Conservation (phyloP, 345 rosid species). For the Eucalyptus erythrocorys region DNA sequence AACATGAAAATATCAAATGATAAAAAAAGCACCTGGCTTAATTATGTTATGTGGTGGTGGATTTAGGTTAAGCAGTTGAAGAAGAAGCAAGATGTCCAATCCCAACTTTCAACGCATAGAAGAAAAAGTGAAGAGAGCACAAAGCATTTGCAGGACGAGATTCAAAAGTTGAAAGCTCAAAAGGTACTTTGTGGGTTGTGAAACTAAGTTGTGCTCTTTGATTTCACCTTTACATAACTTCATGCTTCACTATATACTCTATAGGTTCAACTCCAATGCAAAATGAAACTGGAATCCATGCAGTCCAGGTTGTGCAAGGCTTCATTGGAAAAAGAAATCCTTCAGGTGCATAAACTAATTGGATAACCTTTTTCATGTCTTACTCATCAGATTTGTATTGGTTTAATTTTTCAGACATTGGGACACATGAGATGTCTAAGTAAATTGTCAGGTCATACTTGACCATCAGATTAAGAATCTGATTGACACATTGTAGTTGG, state of each 20-base stretch:
- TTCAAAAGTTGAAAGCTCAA: conserved; percentile 69
- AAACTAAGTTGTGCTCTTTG: background rate
- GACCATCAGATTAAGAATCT: background rate
- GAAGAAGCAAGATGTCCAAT: conserved; percentile 42
- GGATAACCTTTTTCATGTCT: background rate
- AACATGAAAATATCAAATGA: background rate
- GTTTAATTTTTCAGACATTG: background rate
- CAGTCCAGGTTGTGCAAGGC: conserved; percentile 62
- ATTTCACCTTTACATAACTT: conserved; percentile 57
- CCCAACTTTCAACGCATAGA: conserved; percentile 49
- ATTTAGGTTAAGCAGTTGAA: conserved; percentile 49
- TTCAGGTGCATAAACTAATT: conserved; percentile 44
- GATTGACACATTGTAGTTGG: background rate
- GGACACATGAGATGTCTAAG: background rate
- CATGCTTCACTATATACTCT: background rate
- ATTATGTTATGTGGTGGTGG: background rate
- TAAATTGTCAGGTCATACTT: background rate
- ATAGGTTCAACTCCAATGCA: conserved; percentile 89
- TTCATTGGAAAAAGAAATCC: conserved; percentile 67
- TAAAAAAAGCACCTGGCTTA: background rate
- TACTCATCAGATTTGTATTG: background rate
- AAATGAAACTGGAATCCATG: conserved; percentile 77
- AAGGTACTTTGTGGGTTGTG: conserved; percentile 30
- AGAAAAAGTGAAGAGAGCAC: conserved; percentile 37
- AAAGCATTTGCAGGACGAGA: conserved; percentile 38